Conservation (phyloP, 192 early-diverging fungal species). For the Funneliformis geosporum region DNA sequence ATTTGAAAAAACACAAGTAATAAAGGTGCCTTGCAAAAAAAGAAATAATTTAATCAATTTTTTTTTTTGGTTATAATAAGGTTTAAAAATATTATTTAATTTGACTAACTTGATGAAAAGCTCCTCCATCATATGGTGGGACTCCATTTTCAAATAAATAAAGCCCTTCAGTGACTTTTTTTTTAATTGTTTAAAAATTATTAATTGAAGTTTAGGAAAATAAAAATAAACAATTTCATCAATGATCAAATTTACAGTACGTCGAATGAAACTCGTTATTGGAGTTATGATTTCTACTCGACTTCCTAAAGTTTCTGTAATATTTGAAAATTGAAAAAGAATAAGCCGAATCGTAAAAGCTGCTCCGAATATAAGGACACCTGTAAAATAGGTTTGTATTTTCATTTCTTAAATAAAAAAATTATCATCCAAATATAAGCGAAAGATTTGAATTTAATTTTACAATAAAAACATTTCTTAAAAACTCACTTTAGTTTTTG, state of each 20-base stretch:
- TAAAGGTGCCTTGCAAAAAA: conserved; percentile 60
- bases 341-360: conserved; percentile 48
- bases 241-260: conserved; percentile 44
- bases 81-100: not conserved
- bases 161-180: conserved; percentile 81
- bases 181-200: conserved; percentile 7
- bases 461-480: too few relatives aligned
- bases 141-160: conserved; percentile 73
- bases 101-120: conserved; percentile 79
- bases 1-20: conserved; percentile 72
- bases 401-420: not conserved
- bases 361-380: conserved; percentile 31
- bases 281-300: conserved; percentile 85
- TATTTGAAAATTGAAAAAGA: conserved; percentile 49
- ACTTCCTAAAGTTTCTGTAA: conserved; percentile 48
- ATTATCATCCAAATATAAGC: too few relatives aligned
- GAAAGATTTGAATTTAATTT: too few relatives aligned
- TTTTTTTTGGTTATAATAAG: too few relatives aligned
- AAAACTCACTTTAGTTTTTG: too few relatives aligned
- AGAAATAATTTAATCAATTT: not conserved
- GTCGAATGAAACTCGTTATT: conserved; percentile 81
- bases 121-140: conserved; percentile 84
- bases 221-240: not conserved
- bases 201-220: conserved; percentile 16
- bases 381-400: not conserved